Percentiles rank a stretch among this genome's conserved stretches.
These are phyloP conservation scores for Eimeria maxima DNA, from an alignment of 169 alveolate genomes.

Conservation along the genomic window DNA sequence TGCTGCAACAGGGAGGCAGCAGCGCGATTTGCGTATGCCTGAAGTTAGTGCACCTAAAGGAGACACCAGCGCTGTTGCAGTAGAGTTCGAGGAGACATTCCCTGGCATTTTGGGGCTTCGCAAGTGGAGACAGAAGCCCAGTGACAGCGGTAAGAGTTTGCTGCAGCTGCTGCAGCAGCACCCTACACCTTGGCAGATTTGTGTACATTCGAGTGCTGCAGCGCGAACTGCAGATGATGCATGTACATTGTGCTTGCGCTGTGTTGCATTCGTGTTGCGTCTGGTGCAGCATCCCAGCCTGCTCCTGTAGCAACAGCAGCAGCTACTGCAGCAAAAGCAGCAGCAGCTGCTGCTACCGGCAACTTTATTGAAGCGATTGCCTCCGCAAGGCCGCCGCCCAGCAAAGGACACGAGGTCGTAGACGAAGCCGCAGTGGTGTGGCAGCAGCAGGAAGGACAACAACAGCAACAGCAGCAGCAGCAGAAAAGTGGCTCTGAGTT, in stretches of 20 bases:
- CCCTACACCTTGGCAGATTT: not conserved
- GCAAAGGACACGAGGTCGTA: not conserved
- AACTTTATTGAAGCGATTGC: not conserved
- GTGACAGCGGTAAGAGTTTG: not conserved
- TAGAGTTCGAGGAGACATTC: no score
- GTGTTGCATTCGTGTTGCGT: not conserved
- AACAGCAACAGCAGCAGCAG: no score
- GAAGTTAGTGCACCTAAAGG: not conserved
- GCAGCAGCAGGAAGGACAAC: not conserved
- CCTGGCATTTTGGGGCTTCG: constrained; percentile 7
- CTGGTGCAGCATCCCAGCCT: constrained; percentile 67
- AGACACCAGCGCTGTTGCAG: constrained; percentile 10
- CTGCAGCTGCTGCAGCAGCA: not conserved
- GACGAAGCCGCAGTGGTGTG: not conserved
- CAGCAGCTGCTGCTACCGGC: no score
- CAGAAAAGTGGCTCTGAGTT: not conserved
- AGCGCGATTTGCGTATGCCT: no score
- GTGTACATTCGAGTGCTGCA: constrained; percentile 3
- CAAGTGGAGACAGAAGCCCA: constrained; percentile 4
- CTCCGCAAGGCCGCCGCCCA: not conserved
- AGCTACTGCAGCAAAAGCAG: no score
- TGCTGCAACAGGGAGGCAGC: no score
- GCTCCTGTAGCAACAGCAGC: not conserved
- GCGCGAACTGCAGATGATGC: no score
- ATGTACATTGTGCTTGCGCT: not conserved